phyloP scores from a whole-genome alignment of 2,329 filamentous ascomycete genomes.

The Fusarium subglutinans region DNA sequence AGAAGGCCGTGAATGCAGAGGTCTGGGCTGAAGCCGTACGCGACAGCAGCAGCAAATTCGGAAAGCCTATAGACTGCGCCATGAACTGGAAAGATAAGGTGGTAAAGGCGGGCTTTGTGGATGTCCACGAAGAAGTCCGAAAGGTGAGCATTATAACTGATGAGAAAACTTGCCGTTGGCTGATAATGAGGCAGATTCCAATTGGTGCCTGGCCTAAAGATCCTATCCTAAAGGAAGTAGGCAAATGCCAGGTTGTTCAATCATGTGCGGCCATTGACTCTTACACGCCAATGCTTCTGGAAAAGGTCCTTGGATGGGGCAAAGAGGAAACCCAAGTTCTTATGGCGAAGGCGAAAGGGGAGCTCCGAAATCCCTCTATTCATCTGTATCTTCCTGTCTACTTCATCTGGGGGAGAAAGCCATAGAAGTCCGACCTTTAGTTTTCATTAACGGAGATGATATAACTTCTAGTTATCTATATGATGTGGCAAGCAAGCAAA shows the following conservation, averaged over 20 bases:
- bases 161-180: neutral
- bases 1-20: constrained; percentile 20
- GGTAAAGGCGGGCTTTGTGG: constrained; percentile 12
- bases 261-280: constrained; percentile 30
- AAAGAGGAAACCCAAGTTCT: constrained; percentile 29
- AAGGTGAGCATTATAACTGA: neutral
- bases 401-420: constrained; percentile 23
- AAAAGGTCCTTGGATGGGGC: constrained; percentile 28
- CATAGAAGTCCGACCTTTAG: neutral
- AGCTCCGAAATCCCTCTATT: constrained; percentile 32
- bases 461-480: fast-evolving
- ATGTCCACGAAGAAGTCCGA: constrained; percentile 21
- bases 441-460: neutral
- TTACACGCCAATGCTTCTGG: constrained; percentile 28
- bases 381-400: constrained; percentile 30
- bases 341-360: constrained; percentile 33
- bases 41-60: constrained; percentile 19
- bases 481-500: neutral
- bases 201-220: constrained; percentile 28
- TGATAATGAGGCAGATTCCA: neutral
- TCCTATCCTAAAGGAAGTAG: constrained; percentile 15
- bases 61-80: constrained; percentile 23
- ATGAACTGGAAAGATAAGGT: constrained; percentile 19
- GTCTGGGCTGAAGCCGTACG: constrained; percentile 12
- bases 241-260: constrained; percentile 23